Evolutionary conservation across 176 grass and related monocot species (phyloP).

Genomic region (Eragrostis curvula): DNA sequence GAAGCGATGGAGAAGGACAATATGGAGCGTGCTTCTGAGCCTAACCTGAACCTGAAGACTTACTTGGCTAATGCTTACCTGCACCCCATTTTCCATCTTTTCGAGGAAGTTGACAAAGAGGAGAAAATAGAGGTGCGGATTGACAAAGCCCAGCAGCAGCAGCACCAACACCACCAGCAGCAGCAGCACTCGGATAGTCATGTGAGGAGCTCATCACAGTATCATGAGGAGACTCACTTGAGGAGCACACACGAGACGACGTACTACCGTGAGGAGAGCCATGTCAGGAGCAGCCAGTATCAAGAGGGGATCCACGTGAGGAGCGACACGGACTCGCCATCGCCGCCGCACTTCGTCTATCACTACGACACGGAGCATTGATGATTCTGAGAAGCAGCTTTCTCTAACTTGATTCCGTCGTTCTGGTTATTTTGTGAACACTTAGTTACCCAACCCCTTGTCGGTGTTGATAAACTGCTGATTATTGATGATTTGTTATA

Average conservation of each 20-base stretch:
- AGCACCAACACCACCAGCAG: conserved; percentile 15
- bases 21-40: conserved; percentile 72
- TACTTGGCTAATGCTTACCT: conserved; percentile 87
- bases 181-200: background rate
- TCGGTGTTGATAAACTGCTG: conserved; percentile 22
- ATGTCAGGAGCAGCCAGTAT: conserved; percentile 20
- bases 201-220: conserved; percentile 36
- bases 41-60: conserved; percentile 78
- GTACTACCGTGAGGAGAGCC: conserved; percentile 31
- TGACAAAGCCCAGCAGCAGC: conserved; percentile 54
- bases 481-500: conserved; percentile 14
- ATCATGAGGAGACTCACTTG: conserved; percentile 42
- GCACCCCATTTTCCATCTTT: conserved; percentile 84
- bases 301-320: conserved; percentile 37
- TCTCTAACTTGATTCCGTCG: conserved; percentile 12
- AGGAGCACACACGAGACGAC: conserved; percentile 33
- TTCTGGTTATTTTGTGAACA: conserved; percentile 22
- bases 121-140: conserved; percentile 65
- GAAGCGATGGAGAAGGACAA: conserved; percentile 97
- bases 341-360: conserved; percentile 74
- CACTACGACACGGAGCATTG: conserved; percentile 72
- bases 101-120: conserved; percentile 55
- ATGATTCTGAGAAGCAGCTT: background rate
- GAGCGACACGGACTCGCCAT: conserved; percentile 50
- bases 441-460: background rate